These are phyloP conservation scores for Cladosporium sp. DNA, from an alignment of 2,329 filamentous ascomycete genomes.

Conservation along the genomic window DNA sequence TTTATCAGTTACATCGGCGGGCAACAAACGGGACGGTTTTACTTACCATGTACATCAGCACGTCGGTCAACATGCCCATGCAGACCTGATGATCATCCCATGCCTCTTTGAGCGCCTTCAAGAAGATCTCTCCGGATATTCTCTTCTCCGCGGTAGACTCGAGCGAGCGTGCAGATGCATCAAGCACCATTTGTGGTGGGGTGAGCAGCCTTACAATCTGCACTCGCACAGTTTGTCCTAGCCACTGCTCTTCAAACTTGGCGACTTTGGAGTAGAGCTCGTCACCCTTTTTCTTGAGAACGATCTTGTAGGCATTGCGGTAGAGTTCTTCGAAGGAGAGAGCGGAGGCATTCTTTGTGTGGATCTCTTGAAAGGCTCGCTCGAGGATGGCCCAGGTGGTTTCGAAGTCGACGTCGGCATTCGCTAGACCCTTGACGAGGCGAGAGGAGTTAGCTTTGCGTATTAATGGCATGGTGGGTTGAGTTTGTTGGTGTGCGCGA, in stretches of 20 bases:
- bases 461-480: not conserved
- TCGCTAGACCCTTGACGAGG: slow-evolving; percentile 49
- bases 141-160: slow-evolving; percentile 61
- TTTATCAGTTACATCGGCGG: not conserved
- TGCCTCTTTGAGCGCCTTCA: slow-evolving; percentile 67
- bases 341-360: slow-evolving; percentile 81
- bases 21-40: not conserved
- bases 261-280: slow-evolving; percentile 76
- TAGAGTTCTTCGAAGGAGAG: slow-evolving; percentile 96
- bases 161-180: slow-evolving; percentile 24
- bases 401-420: slow-evolving; percentile 74
- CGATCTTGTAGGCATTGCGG: slow-evolving; percentile 88
- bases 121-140: slow-evolving; percentile 74
- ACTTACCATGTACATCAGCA: slow-evolving; percentile 74
- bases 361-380: slow-evolving; percentile 77
- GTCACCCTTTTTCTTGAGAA: slow-evolving; percentile 79
- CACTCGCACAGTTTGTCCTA: slow-evolving; percentile 66
- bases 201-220: slow-evolving; percentile 68
- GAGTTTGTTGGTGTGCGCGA: not conserved
- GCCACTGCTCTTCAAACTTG: slow-evolving; percentile 76
- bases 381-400: slow-evolving; percentile 73
- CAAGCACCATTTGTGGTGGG: slow-evolving; percentile 58
- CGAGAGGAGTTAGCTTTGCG: slow-evolving; percentile 8
- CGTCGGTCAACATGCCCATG: slow-evolving; percentile 95
- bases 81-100: slow-evolving; percentile 89